phyloP scores from a whole-genome alignment of 2,329 filamentous ascomycete genomes.

The Neoascochyta sp. region DNA sequence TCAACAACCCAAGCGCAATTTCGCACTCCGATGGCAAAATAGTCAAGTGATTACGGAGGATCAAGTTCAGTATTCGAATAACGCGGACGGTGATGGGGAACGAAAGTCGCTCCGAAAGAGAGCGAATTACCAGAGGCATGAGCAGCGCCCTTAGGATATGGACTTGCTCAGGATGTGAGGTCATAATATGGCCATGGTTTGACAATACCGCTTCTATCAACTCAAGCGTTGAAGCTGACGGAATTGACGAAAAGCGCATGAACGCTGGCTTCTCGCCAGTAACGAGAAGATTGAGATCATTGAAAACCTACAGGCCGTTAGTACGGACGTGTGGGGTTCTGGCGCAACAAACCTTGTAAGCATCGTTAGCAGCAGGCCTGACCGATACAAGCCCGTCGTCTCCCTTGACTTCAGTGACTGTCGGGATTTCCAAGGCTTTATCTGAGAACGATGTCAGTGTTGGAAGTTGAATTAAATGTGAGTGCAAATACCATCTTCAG shows the following conservation, averaged over 20 bases:
- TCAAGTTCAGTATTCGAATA: conserved; percentile 75
- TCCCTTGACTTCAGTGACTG: conserved; percentile 64
- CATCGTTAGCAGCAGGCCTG: conserved; percentile 75
- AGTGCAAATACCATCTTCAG: conserved; percentile 66
- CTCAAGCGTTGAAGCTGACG: conserved; percentile 81
- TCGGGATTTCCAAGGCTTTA: conserved; percentile 50
- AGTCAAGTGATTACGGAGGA: conserved; percentile 73
- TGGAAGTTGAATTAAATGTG: conserved; percentile 1
- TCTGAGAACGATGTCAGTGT: conserved; percentile 21
- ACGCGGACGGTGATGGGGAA: conserved; percentile 82
- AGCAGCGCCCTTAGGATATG: conserved; percentile 72
- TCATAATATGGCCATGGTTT: conserved; percentile 78
- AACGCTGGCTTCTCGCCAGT: conserved; percentile 82
- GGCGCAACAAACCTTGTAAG: conserved; percentile 59
- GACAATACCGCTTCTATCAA: conserved; percentile 86
- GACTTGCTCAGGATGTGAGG: conserved; percentile 73
- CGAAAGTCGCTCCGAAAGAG: conserved; percentile 70
- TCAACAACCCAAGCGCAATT: conserved; percentile 75
- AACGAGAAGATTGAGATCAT: conserved; percentile 83
- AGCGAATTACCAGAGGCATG: conserved; percentile 77
- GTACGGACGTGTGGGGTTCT: conserved; percentile 1
- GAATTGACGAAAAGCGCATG: conserved; percentile 71
- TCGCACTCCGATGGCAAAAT: conserved; percentile 76
- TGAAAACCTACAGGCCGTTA: conserved; percentile 61
- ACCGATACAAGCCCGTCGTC: conserved; percentile 64